Base-by-base conservation (phyloP, 495 filamentous ascomycete species). In the Lasiosphaeria miniovina region DNA sequence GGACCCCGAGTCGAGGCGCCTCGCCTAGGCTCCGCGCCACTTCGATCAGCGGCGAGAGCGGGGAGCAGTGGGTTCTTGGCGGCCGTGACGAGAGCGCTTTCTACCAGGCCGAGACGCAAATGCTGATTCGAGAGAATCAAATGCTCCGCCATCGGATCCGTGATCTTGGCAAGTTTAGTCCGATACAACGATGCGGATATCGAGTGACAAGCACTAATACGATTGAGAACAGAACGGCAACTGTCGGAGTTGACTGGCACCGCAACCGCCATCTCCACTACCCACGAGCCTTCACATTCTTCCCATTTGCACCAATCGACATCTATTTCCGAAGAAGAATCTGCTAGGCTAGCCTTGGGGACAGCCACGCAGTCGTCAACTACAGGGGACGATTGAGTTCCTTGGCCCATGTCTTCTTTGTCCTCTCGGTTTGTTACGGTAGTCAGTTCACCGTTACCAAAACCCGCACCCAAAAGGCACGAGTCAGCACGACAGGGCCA, bases 71-170 rank as follows among this genome's bases (percentile, higher is more conserved):
- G 59, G 61, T 64, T 31, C 72, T 81, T 14, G 75, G 69, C 8
- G 75, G 83, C 58, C 80, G 89, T 32, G 91, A 95, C 68, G 93
- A 96, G 68, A 85, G 83, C 61, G 85, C 89, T 14, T 96, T 90
- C 71, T 96, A 96, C 62, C 91, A 96, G 71, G 90, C 93, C 3
- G 94, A 98, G 74, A 92, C 90, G 3, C 85, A 90, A 64, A 93
- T 86, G 77, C 75, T 98, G 61, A 81, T 84, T 17, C 80, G 94
- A 48, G 94, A 98, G 77, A 98, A 98, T 67, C 90, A 95, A 71
- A 95, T 98, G 88, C 76, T 98, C 57, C 86, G 86, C 55, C 81
- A 86, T 67, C 83, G 94, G 52, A 91, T 96, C 51, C 84, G 90
- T 40, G 93, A 96, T 68, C 76, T 98, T 12, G 89, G 88, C 86